These are phyloP conservation scores for Globisporangium solare DNA, from an alignment of 352 stramenopile species.

Conservation along the genomic window DNA sequence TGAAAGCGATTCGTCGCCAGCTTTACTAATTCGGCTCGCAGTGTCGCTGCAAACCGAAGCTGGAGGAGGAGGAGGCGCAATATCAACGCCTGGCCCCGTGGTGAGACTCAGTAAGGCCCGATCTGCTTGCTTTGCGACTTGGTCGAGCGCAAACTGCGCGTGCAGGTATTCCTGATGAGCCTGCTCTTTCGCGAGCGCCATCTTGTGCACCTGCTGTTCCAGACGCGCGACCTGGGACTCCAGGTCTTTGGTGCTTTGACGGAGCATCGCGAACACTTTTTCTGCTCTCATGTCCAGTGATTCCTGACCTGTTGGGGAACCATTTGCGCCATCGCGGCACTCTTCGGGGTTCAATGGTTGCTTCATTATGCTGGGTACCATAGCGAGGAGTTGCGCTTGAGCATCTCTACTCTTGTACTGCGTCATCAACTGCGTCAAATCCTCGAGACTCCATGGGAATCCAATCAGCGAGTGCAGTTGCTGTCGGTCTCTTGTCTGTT, in stretches of 20 bases:
- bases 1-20: conserved; percentile 22
- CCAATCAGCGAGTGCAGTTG: conserved; percentile 2
- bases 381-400: conserved; percentile 2
- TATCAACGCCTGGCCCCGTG: conserved; percentile 5
- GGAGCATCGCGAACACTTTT: conserved; percentile 26
- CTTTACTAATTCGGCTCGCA: not conserved
- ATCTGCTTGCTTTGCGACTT: conserved; percentile 28
- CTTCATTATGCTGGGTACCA: conserved; percentile 1
- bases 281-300: conserved; percentile 23
- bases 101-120: conserved; percentile 30
- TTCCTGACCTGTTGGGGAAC: not conserved
- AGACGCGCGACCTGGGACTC: conserved; percentile 26
- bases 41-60: not conserved
- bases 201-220: conserved; percentile 19
- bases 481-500: no score
- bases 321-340: not conserved
- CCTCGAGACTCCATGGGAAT: conserved; percentile 6
- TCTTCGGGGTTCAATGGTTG: not conserved
- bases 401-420: conserved; percentile 9
- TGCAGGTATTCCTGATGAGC: conserved; percentile 24
- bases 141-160: conserved; percentile 20
- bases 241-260: conserved; percentile 17
- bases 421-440: conserved; percentile 13
- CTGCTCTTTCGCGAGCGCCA: conserved; percentile 17
- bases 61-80: not conserved